Base-by-base conservation (phyloP, 768 basidiomycete species). In the Cystofilobasidium ferigula region DNA sequence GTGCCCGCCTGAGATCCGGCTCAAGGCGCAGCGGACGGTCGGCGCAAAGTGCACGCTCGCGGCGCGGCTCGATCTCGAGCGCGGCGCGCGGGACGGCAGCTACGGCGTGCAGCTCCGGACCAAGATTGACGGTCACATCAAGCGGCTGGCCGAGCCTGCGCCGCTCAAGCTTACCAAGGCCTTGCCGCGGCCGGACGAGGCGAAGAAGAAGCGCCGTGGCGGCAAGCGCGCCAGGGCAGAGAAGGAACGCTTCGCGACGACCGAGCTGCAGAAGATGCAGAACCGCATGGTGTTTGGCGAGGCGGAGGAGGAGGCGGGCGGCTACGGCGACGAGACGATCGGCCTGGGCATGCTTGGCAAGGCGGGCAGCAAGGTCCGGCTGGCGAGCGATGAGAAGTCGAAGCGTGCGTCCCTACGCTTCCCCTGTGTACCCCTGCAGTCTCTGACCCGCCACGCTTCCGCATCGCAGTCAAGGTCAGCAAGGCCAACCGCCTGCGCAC, bases 211-310 rank as follows among this genome's bases (percentile, higher is more conserved):
- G 71, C 84, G 94, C 60, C 82, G 91, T 48, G 95, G 95, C 71
- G 95, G 95, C 16, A 93, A 89, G 79, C 84, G 92, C 10, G 95
- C 94, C 0, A 85, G 95, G 54, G 94, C 97, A 74, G 88, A 91
- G n/a, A 99, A 99, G 74, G 95, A 98, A 77, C 92, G 91, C 0
- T 93, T 93, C 73, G 92, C 91, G 6, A 88, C 91, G 77, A 98
- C 95, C 1, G 95, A 99, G 74, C 80, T 99, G 53, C 85, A 92
- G 69, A 98, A 98, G 77, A 80, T 95, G 69, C 94, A 98, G 78
- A 99, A 99, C 75, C 84, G 95, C 56, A 88, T 98, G 87, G 84
- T 80, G 63, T 98, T 99, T 72, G 95, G 94, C 47, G 86, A 94
- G 76, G 87, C 86, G 0, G 95, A 98, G 73, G 86, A 93, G 72